Conservation (phyloP, 441 rosid genomes). For the Eruca vesicaria region DNA sequence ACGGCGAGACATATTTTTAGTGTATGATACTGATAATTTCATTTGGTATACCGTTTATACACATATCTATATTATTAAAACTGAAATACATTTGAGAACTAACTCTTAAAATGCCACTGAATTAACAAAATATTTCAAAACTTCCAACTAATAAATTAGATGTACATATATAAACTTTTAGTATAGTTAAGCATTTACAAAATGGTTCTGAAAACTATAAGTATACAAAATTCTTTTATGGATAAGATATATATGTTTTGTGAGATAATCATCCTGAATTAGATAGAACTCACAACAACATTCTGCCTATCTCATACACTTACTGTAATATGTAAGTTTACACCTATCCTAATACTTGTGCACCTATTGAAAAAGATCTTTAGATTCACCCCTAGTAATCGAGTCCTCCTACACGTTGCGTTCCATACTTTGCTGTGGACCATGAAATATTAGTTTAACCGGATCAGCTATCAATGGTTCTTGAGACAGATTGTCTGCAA, state of each 20-base stretch:
- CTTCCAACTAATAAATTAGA: neutral
- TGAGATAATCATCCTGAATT: neutral
- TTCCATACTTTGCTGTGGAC: no score
- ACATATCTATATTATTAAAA: no score
- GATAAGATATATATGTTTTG: neutral
- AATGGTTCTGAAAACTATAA: neutral
- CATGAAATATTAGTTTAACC: no score
- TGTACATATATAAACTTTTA: neutral
- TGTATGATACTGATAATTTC: neutral
- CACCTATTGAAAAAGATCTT: no score
- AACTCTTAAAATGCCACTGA: no score
- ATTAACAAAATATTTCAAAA: neutral
- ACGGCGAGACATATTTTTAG: neutral
- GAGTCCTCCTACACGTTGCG: no score
- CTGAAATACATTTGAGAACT: no score
- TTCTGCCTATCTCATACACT: neutral
- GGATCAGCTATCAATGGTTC: no score
- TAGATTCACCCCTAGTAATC: no score
- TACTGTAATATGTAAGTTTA: no score
- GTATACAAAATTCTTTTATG: neutral
- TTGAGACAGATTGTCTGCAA: no score
- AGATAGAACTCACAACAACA: neutral
- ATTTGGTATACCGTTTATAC: neutral
- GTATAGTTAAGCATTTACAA: neutral
- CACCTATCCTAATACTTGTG: no score